A percentile compares a stretch with the other conserved stretches of the same genome.
Evolutionary conservation across 768 basidiomycete species (phyloP).

Genomic region (Auricularia cornea): DNA sequence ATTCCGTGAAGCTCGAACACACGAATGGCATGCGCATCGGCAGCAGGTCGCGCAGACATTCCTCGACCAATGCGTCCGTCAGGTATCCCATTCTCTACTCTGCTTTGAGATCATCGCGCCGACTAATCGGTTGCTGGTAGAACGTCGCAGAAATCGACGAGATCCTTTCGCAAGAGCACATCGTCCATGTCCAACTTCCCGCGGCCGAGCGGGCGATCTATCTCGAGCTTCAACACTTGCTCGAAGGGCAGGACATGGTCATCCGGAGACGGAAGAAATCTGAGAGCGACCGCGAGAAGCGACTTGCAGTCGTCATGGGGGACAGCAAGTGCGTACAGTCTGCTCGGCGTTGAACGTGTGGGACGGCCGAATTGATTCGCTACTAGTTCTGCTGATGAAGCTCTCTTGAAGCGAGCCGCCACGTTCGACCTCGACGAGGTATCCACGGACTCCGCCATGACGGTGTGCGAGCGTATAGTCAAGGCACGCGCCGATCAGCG

Average conservation of each 20-base stretch:
- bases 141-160: conserved; percentile 97
- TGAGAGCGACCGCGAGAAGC: conserved; percentile 76
- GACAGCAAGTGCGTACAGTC: conserved; percentile 64
- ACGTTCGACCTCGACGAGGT: conserved; percentile 80
- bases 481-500: conserved; percentile 71
- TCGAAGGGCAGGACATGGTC: conserved; percentile 86
- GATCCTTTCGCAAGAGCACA: conserved; percentile 67
- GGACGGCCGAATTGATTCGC: too few species aligned
- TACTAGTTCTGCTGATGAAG: conserved; percentile 89
- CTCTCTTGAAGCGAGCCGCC: conserved; percentile 88
- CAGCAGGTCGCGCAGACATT: conserved; percentile 76
- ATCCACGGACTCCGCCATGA: conserved; percentile 67
- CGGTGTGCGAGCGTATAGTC: conserved; percentile 89
- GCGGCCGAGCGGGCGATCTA: conserved; percentile 94
- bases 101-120: background rate
- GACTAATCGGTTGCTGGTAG: conserved; percentile 35
- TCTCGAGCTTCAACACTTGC: conserved; percentile 86
- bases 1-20: conserved; percentile 86
- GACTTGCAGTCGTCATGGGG: conserved; percentile 76
- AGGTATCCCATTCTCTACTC: conserved; percentile 60
- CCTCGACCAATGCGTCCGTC: conserved; percentile 73
- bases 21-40: conserved; percentile 88
- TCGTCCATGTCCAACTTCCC: conserved; percentile 59
- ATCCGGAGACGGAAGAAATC: conserved; percentile 56
- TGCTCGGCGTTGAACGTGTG: background rate